phyloP scores from a whole-genome alignment of 768 basidiomycete genomes.

The Sporobolomyces pararoseus region DNA sequence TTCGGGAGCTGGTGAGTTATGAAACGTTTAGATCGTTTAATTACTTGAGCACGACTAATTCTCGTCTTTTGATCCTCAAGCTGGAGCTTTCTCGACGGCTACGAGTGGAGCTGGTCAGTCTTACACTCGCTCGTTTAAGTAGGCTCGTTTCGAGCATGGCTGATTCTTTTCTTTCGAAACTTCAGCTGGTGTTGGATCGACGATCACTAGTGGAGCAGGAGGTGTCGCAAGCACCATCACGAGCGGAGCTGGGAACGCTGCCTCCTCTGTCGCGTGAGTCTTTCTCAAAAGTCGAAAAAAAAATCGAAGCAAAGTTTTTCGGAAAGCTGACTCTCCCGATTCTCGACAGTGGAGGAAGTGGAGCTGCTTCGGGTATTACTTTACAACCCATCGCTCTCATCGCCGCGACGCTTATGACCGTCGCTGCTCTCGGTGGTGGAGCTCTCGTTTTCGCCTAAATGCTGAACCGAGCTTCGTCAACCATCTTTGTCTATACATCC shows the following conservation, averaged over 20 bases:
- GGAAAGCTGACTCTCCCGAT: not conserved
- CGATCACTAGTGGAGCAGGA: constrained; percentile 3
- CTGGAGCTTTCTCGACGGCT: constrained; percentile 7
- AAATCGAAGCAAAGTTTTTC: not conserved
- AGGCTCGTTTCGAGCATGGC: not conserved
- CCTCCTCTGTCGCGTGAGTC: constrained; percentile 1
- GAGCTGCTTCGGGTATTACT: not conserved
- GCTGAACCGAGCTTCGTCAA: not conserved
- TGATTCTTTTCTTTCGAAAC: not conserved
- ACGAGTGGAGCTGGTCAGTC: not conserved
- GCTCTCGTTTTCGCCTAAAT: constrained; percentile 23
- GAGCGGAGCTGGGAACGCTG: not conserved
- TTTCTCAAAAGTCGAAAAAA: not conserved
- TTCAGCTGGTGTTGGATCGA: not conserved
- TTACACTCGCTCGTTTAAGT: not conserved
- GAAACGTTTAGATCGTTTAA: not conserved
- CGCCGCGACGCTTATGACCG: constrained; percentile 1
- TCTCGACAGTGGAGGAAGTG: constrained; percentile 5
- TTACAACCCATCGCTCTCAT: not conserved
- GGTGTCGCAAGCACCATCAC: not conserved
- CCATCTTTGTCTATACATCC: not conserved
- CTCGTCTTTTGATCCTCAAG: not conserved
- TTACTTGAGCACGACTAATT: too few species aligned
- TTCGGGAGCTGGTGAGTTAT: not conserved
- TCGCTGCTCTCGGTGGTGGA: constrained; percentile 25